These are phyloP conservation scores for Mycena metata DNA, from an alignment of 768 basidiomycete genomes.

Conservation along the genomic window DNA sequence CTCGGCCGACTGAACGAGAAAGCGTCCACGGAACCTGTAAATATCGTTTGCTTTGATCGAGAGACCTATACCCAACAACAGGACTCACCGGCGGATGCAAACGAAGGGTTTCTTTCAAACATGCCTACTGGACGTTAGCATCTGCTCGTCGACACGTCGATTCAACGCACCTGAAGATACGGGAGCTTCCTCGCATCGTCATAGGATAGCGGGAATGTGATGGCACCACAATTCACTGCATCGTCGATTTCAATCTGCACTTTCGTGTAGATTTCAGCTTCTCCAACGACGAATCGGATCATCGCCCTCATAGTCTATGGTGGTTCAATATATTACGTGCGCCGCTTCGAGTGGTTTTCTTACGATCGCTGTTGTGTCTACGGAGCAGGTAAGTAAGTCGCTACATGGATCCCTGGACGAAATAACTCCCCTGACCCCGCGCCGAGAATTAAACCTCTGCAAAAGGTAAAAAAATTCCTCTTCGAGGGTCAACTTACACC, in stretches of 20 bases:
- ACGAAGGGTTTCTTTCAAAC: slow-evolving; percentile 26
- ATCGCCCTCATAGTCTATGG: slow-evolving; percentile 26
- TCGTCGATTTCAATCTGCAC: slow-evolving; percentile 19
- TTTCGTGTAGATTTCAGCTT: slow-evolving; percentile 14
- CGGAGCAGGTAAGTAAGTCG: neutral
- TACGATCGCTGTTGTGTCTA: slow-evolving; percentile 30
- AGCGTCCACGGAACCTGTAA: slow-evolving; percentile 27
- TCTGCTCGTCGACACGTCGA: too few relatives aligned
- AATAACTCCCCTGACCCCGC: slow-evolving; percentile 28
- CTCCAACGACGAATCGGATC: slow-evolving; percentile 22
- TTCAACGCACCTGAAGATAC: slow-evolving; percentile 21
- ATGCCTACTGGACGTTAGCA: slow-evolving; percentile 7
- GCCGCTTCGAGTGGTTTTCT: too few relatives aligned
- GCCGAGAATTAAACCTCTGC: slow-evolving; percentile 22
- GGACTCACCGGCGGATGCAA: slow-evolving; percentile 22
- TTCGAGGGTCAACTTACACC: neutral
- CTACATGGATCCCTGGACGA: too few relatives aligned
- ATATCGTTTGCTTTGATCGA: neutral
- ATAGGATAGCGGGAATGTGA: slow-evolving; percentile 23
- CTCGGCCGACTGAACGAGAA: slow-evolving; percentile 1
- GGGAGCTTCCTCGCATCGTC: slow-evolving; percentile 3
- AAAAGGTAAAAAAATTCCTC: too few relatives aligned
- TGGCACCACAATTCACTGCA: neutral
- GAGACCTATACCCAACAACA: too few relatives aligned
- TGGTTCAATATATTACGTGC: neutral